A percentile compares a stretch with the other conserved stretches of the same genome.
Evolutionary conservation across 176 grass and related monocot genomes (phyloP).

Genomic region (Urochloa ruziziensis): DNA sequence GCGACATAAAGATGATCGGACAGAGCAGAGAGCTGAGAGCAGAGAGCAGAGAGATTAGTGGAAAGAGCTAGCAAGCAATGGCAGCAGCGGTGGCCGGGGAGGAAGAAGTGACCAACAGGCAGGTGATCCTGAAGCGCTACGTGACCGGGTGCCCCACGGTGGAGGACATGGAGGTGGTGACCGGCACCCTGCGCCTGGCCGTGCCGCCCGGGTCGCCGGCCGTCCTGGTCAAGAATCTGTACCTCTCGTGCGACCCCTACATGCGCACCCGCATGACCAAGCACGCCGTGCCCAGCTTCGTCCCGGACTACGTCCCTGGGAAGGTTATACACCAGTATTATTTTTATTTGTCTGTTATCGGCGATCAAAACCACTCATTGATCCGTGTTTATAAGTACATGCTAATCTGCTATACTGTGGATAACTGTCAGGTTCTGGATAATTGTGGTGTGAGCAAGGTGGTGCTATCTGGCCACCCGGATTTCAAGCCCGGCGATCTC

Average conservation of each 20-base stretch:
- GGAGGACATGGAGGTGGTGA: conserved; percentile 50
- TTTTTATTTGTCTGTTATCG: too few species aligned
- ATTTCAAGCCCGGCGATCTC: conserved; percentile 48
- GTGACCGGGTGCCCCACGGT: conserved; percentile 37
- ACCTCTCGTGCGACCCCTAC: conserved; percentile 71
- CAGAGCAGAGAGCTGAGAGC: not conserved
- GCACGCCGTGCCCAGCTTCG: conserved; percentile 20
- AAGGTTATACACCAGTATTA: too few species aligned
- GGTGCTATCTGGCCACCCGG: conserved; percentile 43
- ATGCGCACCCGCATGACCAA: conserved; percentile 56
- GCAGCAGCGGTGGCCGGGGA: not conserved
- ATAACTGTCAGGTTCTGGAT: not conserved
- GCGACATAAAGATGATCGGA: too few species aligned
- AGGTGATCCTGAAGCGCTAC: conserved; percentile 48
- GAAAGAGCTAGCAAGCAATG: not conserved
- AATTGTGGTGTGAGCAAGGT: conserved; percentile 55
- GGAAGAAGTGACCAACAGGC: conserved; percentile 39
- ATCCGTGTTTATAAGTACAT: too few species aligned
- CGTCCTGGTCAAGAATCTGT: conserved; percentile 60
- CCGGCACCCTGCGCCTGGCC: not conserved
- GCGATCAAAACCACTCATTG: too few species aligned
- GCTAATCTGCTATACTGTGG: not conserved
- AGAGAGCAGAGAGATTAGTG: too few species aligned
- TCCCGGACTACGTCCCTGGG: conserved; percentile 37
- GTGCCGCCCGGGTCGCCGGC: conserved; percentile 1